Percentiles rank a stretch among this genome's conserved stretches.
Evolutionary conservation across 495 filamentous ascomycete species (phyloP).

Genomic region (Neurospora sp.): DNA sequence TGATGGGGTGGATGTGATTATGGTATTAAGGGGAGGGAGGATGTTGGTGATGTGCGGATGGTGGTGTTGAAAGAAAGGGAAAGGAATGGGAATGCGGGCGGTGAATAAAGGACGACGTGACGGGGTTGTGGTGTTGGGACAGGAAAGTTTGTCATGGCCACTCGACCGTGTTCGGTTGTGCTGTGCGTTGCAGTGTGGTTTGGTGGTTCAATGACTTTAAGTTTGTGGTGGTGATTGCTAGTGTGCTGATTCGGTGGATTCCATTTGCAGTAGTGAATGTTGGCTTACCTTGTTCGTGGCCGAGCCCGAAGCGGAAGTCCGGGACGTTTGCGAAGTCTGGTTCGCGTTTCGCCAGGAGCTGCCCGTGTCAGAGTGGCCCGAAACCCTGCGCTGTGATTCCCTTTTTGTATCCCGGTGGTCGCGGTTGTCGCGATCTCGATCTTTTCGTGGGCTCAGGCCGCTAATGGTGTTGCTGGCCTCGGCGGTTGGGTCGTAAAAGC

Average conservation of each 20-base stretch:
- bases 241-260: background rate
- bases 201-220: background rate
- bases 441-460: background rate
- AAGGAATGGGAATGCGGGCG: slow-evolving; percentile 6
- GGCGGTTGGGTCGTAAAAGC: slow-evolving; percentile 48
- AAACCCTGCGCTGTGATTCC: slow-evolving; percentile 25
- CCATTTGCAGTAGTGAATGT: background rate
- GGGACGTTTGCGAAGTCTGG: slow-evolving; percentile 17
- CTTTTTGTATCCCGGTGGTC: background rate
- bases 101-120: slow-evolving; percentile 7
- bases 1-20: slow-evolving; percentile 7
- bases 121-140: slow-evolving; percentile 3
- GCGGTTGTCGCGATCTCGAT: background rate
- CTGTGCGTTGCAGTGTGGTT: background rate
- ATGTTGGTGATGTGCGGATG: background rate
- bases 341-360: slow-evolving; percentile 24
- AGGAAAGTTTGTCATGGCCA: background rate
- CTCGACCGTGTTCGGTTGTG: background rate
- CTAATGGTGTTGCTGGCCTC: slow-evolving; percentile 32
- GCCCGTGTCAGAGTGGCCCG: slow-evolving; percentile 20
- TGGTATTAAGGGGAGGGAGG: background rate
- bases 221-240: background rate
- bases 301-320: background rate
- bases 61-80: slow-evolving; percentile 7
- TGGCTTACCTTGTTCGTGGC: slow-evolving; percentile 22